These are phyloP conservation scores for Clavispora asparagi DNA, from an alignment of 805 yeast species.

Conservation along the genomic window DNA sequence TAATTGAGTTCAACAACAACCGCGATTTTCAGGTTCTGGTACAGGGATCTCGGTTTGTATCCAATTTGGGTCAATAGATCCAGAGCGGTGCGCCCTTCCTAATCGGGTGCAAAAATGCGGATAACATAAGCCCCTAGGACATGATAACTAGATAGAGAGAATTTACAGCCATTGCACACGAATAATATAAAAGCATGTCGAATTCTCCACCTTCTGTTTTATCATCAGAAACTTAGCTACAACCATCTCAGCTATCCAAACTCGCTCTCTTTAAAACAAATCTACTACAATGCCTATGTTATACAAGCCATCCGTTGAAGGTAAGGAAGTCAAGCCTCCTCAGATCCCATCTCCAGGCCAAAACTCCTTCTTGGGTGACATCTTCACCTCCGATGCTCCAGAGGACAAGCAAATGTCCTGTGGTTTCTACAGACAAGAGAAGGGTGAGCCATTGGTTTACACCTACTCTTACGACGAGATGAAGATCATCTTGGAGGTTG, in stretches of 20 bases:
- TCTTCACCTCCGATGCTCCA: constrained; percentile 56
- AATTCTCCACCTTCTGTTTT: neutral
- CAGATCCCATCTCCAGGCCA: constrained; percentile 59
- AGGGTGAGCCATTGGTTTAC: constrained; percentile 66
- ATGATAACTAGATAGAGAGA: neutral
- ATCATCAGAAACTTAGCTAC: neutral
- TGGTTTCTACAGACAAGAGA: constrained; percentile 68
- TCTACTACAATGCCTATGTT: constrained; percentile 46
- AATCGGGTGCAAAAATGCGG: neutral
- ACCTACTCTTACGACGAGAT: constrained; percentile 60
- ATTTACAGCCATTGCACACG: neutral
- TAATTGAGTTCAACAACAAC: neutral
- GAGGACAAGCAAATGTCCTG: constrained; percentile 55
- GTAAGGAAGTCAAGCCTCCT: constrained; percentile 50
- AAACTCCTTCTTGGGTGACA: constrained; percentile 67
- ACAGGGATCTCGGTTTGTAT: neutral
- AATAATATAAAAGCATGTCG: neutral
- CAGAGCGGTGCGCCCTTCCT: neutral
- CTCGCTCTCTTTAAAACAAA: neutral
- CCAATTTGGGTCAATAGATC: neutral
- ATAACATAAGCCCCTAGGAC: neutral
- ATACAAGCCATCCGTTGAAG: constrained; percentile 50
- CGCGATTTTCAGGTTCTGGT: neutral
- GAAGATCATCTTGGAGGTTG: constrained; percentile 64
- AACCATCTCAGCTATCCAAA: neutral